Base-by-base conservation (phyloP, 2,329 filamentous ascomycete genomes). In the Fusarium sp. region DNA sequence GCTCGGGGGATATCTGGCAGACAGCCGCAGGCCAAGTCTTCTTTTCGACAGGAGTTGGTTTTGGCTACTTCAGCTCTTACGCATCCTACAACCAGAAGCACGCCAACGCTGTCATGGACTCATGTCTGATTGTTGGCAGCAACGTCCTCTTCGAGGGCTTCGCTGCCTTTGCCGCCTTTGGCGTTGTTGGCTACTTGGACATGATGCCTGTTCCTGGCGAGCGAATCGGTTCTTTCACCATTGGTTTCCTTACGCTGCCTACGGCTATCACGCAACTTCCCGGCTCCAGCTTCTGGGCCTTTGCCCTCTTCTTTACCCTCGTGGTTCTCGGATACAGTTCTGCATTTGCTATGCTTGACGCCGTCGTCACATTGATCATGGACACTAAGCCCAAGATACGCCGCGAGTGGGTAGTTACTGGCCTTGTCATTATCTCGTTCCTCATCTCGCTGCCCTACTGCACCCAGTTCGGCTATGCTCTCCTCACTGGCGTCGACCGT, bases 21-120 rank as follows among this genome's bases (percentile, higher is more conserved):
- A 84, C 81, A n/a, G 85, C 84, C 3, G 80, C 81, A 7, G 84
- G 84, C 2, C 85, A 87, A 58, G 83, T 86, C 41, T 86, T 87
- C 72, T 86, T 86, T 73, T 85, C 82, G 0, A 86, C 82, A 0
- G 84, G 84, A 4, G 81, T 86, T 26, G 84, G 83, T 1, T 86
- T 86, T 64, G 84, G 84, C 3, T 85, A 84, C 68, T 86, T 85
- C 58, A 86, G 83, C 0, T 81, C 80, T 0, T 87, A 86, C 61
- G 83, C 84, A 0, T 85, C 81, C 0, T 87, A 86, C 70, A 86
- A 86, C 74, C 64, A 83, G 78, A 78, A 79, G 61, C 80, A 85
- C 68, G 83, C 83, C 7, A 86, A 87, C 46, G 83, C 84, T 1
- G 84, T 87, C 1, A 82, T 84, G 80, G 85, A 87, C 55, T 82